A percentile compares a stretch with the other conserved stretches of the same genome.
Conservation (phyloP, 2,329 filamentous ascomycete species). For the Fusarium sacchari region DNA sequence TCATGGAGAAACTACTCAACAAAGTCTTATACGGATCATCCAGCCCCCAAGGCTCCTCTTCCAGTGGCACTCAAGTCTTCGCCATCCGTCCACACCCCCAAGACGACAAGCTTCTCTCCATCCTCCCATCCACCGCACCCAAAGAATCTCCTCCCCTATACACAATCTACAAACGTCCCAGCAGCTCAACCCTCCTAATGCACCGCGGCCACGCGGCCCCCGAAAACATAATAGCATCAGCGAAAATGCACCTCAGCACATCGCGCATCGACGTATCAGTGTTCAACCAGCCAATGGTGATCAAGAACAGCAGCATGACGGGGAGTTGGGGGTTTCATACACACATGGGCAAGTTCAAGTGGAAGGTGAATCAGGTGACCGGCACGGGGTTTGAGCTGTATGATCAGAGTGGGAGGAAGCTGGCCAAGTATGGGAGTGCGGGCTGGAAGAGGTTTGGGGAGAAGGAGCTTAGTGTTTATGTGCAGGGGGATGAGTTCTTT, state of each 20-base stretch:
- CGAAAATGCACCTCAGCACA: constrained; percentile 29
- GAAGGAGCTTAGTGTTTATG: constrained; percentile 36
- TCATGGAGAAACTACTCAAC: constrained; percentile 24
- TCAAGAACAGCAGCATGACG: constrained; percentile 26
- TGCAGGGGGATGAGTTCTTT: constrained; percentile 36
- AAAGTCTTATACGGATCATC: constrained; percentile 24
- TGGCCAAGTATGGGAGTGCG: constrained; percentile 37
- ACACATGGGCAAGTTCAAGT: constrained; percentile 40
- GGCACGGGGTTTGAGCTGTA: constrained; percentile 27
- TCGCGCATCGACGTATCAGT: constrained; percentile 31
- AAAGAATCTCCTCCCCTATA: constrained; percentile 34
- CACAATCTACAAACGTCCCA: constrained; percentile 21
- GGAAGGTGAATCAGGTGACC: constrained; percentile 38
- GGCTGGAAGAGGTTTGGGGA: constrained; percentile 13
- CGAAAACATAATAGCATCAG: constrained; percentile 30
- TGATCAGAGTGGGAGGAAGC: constrained; percentile 25
- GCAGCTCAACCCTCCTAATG: constrained; percentile 27
- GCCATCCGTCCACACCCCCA: constrained; percentile 12
- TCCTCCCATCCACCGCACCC: constrained; percentile 23
- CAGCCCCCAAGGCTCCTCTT: not conserved
- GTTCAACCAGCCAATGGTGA: constrained; percentile 31
- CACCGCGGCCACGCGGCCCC: constrained; percentile 25
- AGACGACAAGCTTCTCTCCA: constrained; percentile 9
- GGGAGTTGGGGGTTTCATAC: constrained; percentile 33
- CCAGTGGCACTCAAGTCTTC: constrained; percentile 17